Conservation (phyloP, 768 basidiomycete species). For the Lentinula lateritia region DNA sequence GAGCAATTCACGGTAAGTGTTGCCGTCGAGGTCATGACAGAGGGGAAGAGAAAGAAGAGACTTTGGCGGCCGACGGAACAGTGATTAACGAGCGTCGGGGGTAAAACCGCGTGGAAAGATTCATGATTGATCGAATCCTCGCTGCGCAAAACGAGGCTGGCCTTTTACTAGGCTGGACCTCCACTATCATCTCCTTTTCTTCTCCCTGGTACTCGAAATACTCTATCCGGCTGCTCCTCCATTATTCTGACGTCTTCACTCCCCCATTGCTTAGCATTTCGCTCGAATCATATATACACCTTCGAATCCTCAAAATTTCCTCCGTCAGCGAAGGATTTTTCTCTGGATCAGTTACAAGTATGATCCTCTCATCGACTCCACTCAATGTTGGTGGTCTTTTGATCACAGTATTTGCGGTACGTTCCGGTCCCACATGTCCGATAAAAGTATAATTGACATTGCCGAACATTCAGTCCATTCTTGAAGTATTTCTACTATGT, state of each 20-base stretch:
- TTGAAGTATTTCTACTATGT: conserved; percentile 85
- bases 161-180: neutral
- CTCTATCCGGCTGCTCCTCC: neutral
- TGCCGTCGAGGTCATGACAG: too few relatives aligned
- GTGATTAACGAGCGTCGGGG: neutral
- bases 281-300: neutral
- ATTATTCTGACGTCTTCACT: neutral
- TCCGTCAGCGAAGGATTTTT: neutral
- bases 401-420: conserved; percentile 3
- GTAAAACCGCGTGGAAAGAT: neutral
- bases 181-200: neutral
- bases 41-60: neutral
- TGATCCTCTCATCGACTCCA: neutral
- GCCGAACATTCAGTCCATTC: conserved; percentile 59
- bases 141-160: neutral
- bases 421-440: neutral
- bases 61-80: neutral
- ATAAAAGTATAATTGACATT: conserved; percentile 6
- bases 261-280: neutral
- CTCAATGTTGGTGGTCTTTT: neutral
- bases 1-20: too few relatives aligned
- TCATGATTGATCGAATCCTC: neutral
- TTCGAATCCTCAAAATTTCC: neutral
- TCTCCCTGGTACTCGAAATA: neutral
- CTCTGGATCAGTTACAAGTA: neutral